Evolutionary conservation across 352 stramenopile genomes (phyloP), one percentile per base, ranked within the genome.

Genomic region (Pythium phragmiticola): DNA sequence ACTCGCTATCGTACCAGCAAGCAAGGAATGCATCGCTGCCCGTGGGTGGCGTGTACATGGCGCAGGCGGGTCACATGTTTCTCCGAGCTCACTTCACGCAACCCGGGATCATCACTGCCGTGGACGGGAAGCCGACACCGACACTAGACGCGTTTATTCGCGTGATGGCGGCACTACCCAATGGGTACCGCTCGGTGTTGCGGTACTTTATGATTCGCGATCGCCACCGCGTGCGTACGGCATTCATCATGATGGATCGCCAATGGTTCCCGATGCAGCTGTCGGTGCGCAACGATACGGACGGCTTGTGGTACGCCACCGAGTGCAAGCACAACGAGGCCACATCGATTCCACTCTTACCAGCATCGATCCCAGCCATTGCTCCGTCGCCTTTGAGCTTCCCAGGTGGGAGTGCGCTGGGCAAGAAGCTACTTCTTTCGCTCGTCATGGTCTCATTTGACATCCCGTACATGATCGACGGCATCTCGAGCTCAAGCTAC

Each of bases 381-480:
- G 68, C 79, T 0, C 82, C 82, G 0, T 74, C 80, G 3, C 83
- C 82, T 1, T 59, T 92, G 23, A 90, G 77, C 36, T 91, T 92
- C 47, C 83, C 86, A 16, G 84, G 84, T 17, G 79, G 81, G 4
- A 88, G 78, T 49, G 72, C 68, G 8, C 52, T 89, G 2, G 81
- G 84, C 12, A 92, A 91, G 53, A 89, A 90, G 42, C 73, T 90
- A 12, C 59, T 95, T 45, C 52, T 78, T 19, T 93, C 86, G 17
- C 77, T 97, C 2, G 90, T 97, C 13, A 96, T 96, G 88, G 89
- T 97, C 2, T 82, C 82, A n/a, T 97, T 97, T 68, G 87, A 96
- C 57, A 91, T 96, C 50, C 90, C 90, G n/a, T 96, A 95, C 66
- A 91, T 92, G 77, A 79, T 96, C 59, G 90, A 98, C 66, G 90